These are phyloP conservation scores for Closterium sp. DNA, from an alignment of 139 green algal genomes.

Conservation along the genomic window DNA sequence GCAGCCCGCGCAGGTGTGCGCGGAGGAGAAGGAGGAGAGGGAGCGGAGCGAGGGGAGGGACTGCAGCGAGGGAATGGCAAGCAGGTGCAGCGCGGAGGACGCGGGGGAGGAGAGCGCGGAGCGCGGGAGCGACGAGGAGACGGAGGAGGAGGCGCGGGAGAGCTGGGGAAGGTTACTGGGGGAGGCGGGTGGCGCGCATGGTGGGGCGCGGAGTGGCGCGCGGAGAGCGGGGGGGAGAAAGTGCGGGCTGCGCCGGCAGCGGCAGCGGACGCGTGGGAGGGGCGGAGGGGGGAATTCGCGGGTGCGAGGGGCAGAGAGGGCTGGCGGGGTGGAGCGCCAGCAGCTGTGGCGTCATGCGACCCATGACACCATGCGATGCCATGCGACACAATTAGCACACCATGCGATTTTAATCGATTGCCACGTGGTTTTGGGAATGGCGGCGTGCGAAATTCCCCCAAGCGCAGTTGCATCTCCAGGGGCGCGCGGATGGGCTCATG, in stretches of 20 bases:
- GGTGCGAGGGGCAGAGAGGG: background rate
- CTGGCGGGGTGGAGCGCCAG: background rate
- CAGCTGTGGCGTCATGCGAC: background rate
- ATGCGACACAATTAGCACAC: background rate
- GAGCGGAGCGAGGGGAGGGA: background rate
- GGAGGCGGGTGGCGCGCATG: background rate
- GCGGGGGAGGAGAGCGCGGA: background rate
- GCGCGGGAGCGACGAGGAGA: constrained; percentile 1
- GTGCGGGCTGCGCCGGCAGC: background rate
- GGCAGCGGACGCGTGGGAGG: background rate
- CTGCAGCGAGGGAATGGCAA: background rate
- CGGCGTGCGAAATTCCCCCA: too few species aligned
- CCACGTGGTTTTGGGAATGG: background rate
- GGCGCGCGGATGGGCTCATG: too few species aligned
- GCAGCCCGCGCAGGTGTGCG: background rate
- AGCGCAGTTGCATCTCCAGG: too few species aligned
- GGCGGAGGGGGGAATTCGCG: background rate
- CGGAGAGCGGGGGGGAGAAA: constrained; percentile 9
- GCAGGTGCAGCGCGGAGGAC: background rate
- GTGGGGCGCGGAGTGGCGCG: background rate
- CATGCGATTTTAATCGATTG: background rate
- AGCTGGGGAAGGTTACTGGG: constrained; percentile 2
- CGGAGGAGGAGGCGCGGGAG: background rate
- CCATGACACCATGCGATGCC: background rate
- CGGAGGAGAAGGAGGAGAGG: background rate